phyloP scores from a whole-genome alignment of 2,329 filamentous ascomycete genomes.

The Knoxdaviesia proteae region DNA sequence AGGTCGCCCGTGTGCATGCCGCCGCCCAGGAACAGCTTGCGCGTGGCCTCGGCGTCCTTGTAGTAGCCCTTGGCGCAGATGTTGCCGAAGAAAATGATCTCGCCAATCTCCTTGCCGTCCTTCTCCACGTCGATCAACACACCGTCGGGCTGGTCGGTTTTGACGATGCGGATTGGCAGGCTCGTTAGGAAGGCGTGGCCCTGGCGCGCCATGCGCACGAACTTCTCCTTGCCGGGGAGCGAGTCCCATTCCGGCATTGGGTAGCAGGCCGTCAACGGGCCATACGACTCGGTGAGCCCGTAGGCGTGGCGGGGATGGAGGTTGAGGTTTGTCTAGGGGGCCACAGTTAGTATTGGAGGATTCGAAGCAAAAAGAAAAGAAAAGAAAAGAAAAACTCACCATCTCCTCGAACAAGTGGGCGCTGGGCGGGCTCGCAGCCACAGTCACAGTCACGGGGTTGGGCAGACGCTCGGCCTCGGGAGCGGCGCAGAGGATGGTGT shows the following conservation, averaged over 20 bases:
- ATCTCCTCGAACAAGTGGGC: slow-evolving; percentile 86
- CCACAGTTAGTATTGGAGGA: slow-evolving; percentile 1
- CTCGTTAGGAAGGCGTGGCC: slow-evolving; percentile 79
- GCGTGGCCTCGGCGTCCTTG: slow-evolving; percentile 70
- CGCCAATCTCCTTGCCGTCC: slow-evolving; percentile 28
- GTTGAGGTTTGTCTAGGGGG: slow-evolving; percentile 37
- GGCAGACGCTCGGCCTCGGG: slow-evolving; percentile 52
- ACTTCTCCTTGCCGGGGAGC: slow-evolving; percentile 56
- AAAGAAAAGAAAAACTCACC: slow-evolving; percentile 22
- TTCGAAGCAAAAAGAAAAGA: not conserved
- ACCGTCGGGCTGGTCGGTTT: slow-evolving; percentile 50
- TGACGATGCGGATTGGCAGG: slow-evolving; percentile 63
- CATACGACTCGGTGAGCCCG: slow-evolving; percentile 74
- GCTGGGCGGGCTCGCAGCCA: slow-evolving; percentile 79
- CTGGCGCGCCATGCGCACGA: slow-evolving; percentile 77
- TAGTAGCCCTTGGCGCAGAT: slow-evolving; percentile 86
- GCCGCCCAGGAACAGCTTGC: slow-evolving; percentile 71
- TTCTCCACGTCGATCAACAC: slow-evolving; percentile 22
- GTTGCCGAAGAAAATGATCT: slow-evolving; percentile 69
- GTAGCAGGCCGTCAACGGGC: slow-evolving; percentile 89
- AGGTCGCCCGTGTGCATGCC: slow-evolving; percentile 78
- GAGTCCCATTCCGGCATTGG: slow-evolving; percentile 67
- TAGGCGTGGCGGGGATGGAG: slow-evolving; percentile 86
- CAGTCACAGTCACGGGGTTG: slow-evolving; percentile 62
- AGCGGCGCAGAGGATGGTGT: slow-evolving; percentile 72